These are phyloP conservation scores for Syncephalis fuscata DNA, from an alignment of 371 early-diverging fungal species.

Conservation along the genomic window DNA sequence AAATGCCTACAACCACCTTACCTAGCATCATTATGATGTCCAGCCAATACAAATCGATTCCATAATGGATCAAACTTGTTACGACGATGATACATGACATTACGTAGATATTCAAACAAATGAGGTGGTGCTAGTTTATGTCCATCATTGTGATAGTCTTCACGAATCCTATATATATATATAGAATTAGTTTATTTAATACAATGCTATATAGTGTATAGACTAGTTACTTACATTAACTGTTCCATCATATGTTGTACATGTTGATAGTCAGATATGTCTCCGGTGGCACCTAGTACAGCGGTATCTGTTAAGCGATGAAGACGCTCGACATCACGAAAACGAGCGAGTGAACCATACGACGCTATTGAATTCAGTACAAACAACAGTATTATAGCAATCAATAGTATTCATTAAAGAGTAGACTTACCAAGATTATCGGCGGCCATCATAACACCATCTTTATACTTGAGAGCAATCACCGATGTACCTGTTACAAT, in stretches of 20 bases:
- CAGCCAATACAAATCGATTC: constrained; percentile 90
- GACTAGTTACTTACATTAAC: constrained; percentile 41
- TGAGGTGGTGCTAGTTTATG: constrained; percentile 69
- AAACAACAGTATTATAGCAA: constrained; percentile 1
- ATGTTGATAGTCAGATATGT: constrained; percentile 90
- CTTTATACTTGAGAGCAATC: constrained; percentile 88
- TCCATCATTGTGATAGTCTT: constrained; percentile 79
- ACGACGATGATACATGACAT: constrained; percentile 90
- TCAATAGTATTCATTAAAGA: not conserved
- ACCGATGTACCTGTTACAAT: constrained; percentile 96
- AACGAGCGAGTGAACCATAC: constrained; percentile 91
- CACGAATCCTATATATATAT: constrained; percentile 45
- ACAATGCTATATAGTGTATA: not conserved
- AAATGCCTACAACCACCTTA: constrained; percentile 5
- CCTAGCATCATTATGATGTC: constrained; percentile 55
- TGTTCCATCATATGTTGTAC: constrained; percentile 70
- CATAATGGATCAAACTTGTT: constrained; percentile 90
- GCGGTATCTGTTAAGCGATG: constrained; percentile 66
- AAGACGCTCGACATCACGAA: constrained; percentile 82
- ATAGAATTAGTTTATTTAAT: not conserved
- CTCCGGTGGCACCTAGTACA: constrained; percentile 85
- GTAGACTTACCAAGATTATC: constrained; percentile 80
- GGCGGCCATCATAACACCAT: constrained; percentile 95
- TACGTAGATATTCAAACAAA: constrained; percentile 78
- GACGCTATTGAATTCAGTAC: constrained; percentile 63